Conservation (phyloP, 495 filamentous ascomycete genomes). For the Oidiodendron maius region DNA sequence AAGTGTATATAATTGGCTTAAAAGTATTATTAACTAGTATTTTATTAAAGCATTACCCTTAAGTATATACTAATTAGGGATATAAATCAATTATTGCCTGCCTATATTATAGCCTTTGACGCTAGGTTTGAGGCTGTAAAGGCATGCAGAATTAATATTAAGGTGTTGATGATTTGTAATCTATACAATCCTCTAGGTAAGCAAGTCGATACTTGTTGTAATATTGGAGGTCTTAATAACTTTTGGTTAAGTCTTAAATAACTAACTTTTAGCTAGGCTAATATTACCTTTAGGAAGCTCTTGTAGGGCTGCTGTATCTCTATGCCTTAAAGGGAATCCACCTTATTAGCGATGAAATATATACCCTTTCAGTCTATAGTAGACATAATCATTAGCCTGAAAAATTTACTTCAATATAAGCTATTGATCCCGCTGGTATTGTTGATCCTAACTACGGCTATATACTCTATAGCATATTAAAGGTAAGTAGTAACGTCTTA, state of each 20-base stretch:
- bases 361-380: slow-evolving; percentile 49
- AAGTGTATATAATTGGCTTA: no score
- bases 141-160: slow-evolving; percentile 28
- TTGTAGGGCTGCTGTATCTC: slow-evolving; percentile 41
- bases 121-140: slow-evolving; percentile 18
- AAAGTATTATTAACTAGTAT: no score
- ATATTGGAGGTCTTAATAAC: slow-evolving; percentile 47
- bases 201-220: slow-evolving; percentile 49
- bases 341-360: slow-evolving; percentile 59
- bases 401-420: slow-evolving; percentile 47
- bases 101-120: no score
- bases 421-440: slow-evolving; percentile 38
- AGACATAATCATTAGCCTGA: slow-evolving; percentile 26
- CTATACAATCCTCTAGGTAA: slow-evolving; percentile 57
- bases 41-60: no score
- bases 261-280: background rate
- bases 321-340: slow-evolving; percentile 52
- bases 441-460: slow-evolving; percentile 49
- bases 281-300: slow-evolving; percentile 45
- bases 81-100: no score
- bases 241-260: slow-evolving; percentile 19
- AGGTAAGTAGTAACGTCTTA: slow-evolving; percentile 25
- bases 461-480: slow-evolving; percentile 54
- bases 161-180: slow-evolving; percentile 49
- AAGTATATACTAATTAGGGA: no score